Percentiles rank a stretch among this genome's conserved stretches.
Conservation (phyloP, 2,329 filamentous ascomycete species). For the Gremmenia infestans region DNA sequence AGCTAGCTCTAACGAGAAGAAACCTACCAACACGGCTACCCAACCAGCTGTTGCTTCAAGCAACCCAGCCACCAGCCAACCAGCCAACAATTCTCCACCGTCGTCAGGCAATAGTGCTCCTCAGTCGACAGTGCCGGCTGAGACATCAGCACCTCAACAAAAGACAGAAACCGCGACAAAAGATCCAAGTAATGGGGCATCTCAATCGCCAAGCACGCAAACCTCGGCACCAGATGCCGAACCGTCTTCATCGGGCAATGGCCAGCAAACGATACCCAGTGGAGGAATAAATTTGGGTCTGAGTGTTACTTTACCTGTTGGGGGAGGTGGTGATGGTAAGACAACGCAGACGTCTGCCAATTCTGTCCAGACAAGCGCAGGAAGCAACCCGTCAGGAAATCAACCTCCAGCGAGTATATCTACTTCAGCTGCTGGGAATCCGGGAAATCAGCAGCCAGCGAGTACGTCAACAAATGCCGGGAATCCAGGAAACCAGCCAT, state of each 20-base stretch:
- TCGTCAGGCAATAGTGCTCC: too few species aligned
- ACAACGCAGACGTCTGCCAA: background rate
- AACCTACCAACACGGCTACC: background rate
- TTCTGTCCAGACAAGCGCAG: too few species aligned
- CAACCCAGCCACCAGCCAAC: background rate
- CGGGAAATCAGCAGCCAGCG: too few species aligned
- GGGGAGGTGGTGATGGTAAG: background rate
- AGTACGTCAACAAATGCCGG: too few species aligned
- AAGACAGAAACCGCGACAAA: too few species aligned
- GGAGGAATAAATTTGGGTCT: background rate
- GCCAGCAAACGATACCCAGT: background rate
- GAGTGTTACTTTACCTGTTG: background rate
- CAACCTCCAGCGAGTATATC: too few species aligned
- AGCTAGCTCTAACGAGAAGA: background rate
- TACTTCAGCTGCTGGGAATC: too few species aligned
- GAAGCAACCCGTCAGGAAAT: too few species aligned
- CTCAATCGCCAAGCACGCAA: background rate
- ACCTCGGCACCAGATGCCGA: too few species aligned
- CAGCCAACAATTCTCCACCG: background rate
- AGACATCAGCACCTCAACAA: too few species aligned
- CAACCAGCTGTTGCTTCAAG: background rate
- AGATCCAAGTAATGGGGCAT: background rate
- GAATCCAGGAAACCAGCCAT: too few species aligned
- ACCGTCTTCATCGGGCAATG: background rate
- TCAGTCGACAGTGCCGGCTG: too few species aligned